Evolutionary conservation across 139 green algal species (phyloP).

Genomic region (Chlorella sp.): DNA sequence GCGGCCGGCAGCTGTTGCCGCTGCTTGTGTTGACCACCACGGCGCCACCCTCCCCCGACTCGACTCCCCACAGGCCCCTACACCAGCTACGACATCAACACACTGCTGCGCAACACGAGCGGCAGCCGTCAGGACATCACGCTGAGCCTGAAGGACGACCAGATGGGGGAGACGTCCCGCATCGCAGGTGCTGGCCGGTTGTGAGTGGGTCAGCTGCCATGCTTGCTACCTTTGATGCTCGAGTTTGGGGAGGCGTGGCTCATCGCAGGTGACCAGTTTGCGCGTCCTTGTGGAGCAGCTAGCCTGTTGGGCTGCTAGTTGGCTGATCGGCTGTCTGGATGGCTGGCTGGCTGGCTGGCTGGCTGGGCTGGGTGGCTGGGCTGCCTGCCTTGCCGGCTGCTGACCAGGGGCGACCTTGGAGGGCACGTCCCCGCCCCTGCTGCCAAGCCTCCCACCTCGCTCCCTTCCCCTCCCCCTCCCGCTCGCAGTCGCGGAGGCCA

Average conservation of each 20-base stretch:
- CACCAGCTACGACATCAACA: constrained; percentile 98
- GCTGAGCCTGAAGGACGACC: constrained; percentile 68
- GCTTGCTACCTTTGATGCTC: too few relatives aligned
- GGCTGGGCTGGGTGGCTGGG: too few relatives aligned
- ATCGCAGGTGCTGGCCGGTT: constrained; percentile 67
- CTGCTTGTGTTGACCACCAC: not conserved
- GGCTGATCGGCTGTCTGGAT: not conserved
- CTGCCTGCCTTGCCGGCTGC: too few relatives aligned
- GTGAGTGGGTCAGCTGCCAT: too few relatives aligned
- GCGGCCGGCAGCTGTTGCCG: too few relatives aligned
- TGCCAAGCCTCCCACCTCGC: too few relatives aligned
- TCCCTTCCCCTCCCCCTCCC: not conserved
- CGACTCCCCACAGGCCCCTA: constrained; percentile 81
- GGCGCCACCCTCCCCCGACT: not conserved
- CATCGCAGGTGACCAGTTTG: too few relatives aligned
- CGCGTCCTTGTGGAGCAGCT: too few relatives aligned
- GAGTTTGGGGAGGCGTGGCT: too few relatives aligned
- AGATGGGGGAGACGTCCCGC: constrained; percentile 74
- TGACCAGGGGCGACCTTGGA: too few relatives aligned
- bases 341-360: not conserved
- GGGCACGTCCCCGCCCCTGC: too few relatives aligned
- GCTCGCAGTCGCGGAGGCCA: constrained; percentile 65
- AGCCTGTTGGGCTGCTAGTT: too few relatives aligned
- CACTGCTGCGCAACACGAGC: constrained; percentile 79
- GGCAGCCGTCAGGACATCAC: constrained; percentile 52